Evolutionary conservation across 257 asterid genomes (phyloP).

Genomic region (Solanum megistacrolobum): DNA sequence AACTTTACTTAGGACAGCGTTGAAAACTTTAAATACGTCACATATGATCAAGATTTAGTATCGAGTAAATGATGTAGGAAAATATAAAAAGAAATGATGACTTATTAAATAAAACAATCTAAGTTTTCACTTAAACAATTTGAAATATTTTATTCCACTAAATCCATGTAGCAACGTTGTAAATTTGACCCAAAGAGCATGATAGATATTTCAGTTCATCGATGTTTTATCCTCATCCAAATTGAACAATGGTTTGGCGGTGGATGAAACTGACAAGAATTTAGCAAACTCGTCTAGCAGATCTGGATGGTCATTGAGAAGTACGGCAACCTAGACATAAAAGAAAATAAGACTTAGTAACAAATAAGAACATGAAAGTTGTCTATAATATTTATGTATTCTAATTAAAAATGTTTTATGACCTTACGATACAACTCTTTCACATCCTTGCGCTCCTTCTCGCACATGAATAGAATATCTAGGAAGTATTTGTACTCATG

Average conservation of each 20-base stretch:
- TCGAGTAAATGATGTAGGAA: background rate
- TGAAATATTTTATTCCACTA: background rate
- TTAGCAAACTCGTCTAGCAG: slow-evolving; percentile 46
- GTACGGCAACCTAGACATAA: background rate
- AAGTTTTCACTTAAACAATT: background rate
- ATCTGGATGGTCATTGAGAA: slow-evolving; percentile 73
- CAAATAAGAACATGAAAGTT: background rate
- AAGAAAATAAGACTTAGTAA: background rate
- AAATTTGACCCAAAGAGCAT: background rate
- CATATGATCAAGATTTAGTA: background rate
- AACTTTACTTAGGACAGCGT: background rate
- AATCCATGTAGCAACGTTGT: background rate
- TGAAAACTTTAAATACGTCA: background rate
- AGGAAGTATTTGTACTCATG: slow-evolving; percentile 62
- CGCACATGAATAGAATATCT: slow-evolving; percentile 81
- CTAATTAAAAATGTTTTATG: background rate
- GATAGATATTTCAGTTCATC: background rate
- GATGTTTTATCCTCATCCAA: background rate
- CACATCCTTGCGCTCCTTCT: slow-evolving; percentile 87
- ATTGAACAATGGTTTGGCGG: background rate
- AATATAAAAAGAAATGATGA: background rate
- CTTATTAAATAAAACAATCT: background rate
- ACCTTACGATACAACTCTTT: slow-evolving; percentile 14
- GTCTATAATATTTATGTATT: background rate
- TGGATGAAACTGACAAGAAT: slow-evolving; percentile 46